Base-by-base conservation (phyloP, 805 yeast species). In the Wickerhamomyces hampshirensis region DNA sequence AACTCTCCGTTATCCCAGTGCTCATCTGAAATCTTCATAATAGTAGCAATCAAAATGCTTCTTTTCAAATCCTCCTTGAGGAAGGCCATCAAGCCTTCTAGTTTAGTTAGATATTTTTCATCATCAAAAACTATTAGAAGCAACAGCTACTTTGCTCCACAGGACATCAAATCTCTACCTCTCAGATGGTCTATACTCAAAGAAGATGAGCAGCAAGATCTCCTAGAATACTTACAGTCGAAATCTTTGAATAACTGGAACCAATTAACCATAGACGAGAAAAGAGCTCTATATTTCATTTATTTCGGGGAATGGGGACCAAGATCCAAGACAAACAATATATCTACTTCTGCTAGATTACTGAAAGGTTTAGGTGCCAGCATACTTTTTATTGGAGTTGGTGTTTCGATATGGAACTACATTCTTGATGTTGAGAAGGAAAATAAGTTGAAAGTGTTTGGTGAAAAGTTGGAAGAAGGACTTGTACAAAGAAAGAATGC, bases 241-340 rank as follows among this genome's bases (percentile, higher is more conserved):
- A 55, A 52, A 31, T 54, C 59, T 51, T 50, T 53, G 17, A 55
- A 46, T 14, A 42, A 51, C 27, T 66, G 71, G 71, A 44, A 39
- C 4, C 30, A 33, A 0, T 42, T 66, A 44, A 36, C 59, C 3
- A 15, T 9, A 1, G 40, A 42, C 1, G 69, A 66, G 32, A 44
- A 50, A 31, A 43, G 38, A 30, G 59, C 61, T 1, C 42, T 58
- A 5, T 64, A 65, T 39, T 61, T 51, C 43, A 48, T 65, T 12
- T 57, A 61, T 8, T 66, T 46, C 33, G 71, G 71, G 1, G 44
- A 49, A 10, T 62, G 63, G 61, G 70, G 70, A 1, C 66, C 66
- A 9, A 44, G 68, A 16, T 28, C 50, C 3, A 39, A 30, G 3
- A 31, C 16, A 5, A 39, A 35, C 12, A 23, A 26, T 18, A 35